Evolutionary conservation across 371 early-diverging fungal species (phyloP), one percentile per base, ranked within the genome.

Genomic region (Rhizopus arrhizus): DNA sequence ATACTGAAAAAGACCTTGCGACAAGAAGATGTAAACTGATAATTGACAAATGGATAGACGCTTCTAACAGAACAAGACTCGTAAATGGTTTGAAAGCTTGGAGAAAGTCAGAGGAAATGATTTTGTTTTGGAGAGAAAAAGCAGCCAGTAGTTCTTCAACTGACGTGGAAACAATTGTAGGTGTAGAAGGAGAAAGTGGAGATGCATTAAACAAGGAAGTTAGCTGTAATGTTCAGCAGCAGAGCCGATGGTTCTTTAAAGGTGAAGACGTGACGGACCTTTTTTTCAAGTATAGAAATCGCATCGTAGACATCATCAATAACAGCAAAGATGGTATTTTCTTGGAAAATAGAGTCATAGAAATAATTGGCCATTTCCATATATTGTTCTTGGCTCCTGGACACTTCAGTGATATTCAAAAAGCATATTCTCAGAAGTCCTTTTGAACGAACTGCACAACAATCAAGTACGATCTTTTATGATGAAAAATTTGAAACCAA

Each of bases 231-330:
- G 3, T 38, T 38, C 13, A 38, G 40, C 6, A 38, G 2, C 6
- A 38, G 40, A 0, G 40, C 8, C 6, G 40, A 38, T 38, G 11
- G 40, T 4, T 6, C 13, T 43, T 43, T 43, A 43, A 43, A 43
- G 43, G 43, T 15, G 15, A 43, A 43, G 43, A 13, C 43, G 43
- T 43, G 43, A 43, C 43, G 1, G 43, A 43, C 5, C 43, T 43
- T 43, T 43, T 36, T 43, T 43, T 43, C 43, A 43, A 43, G 43
- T 43, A 43, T 43, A 43, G 43, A 43, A 43, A 43, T 43, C 43
- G 15, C 43, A 43, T 43, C 43, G 15, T 43, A 43, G 43, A 43
- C 5, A 43, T 43, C 1, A 43, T 43, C 43, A 43, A 43, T 43
- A 43, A n/a, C 43, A 43, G 43, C 43, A 43, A 43, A 2, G 1